Evolutionary conservation across 495 filamentous ascomycete genomes (phyloP).

Genomic region (Penicillium manginii): DNA sequence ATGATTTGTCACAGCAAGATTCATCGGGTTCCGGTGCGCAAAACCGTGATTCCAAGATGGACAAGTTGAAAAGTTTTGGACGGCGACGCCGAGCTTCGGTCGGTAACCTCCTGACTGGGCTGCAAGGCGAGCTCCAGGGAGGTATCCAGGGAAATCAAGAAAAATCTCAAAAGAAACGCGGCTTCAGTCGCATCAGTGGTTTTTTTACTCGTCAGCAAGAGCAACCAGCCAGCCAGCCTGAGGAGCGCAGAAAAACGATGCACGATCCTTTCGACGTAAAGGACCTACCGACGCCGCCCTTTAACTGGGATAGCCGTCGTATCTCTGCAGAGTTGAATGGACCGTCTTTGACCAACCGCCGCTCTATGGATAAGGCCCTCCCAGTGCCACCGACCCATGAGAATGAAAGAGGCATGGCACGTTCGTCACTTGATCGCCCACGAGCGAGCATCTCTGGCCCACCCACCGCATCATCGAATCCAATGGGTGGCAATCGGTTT

Average conservation of each 20-base stretch:
- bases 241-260: background rate
- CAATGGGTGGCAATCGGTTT: constrained; percentile 19
- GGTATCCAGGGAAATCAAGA: constrained; percentile 24
- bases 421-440: constrained; percentile 7
- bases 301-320: background rate
- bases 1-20: constrained; percentile 21
- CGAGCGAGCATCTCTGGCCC: constrained; percentile 21
- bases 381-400: constrained; percentile 9
- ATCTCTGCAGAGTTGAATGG: background rate
- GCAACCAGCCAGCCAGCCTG: background rate
- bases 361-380: constrained; percentile 9
- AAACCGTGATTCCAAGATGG: constrained; percentile 29
- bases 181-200: constrained; percentile 24
- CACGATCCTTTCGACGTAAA: constrained; percentile 2
- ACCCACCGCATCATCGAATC: constrained; percentile 3
- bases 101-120: constrained; percentile 26
- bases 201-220: constrained; percentile 26
- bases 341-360: background rate
- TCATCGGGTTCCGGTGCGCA: constrained; percentile 11
- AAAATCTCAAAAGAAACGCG: constrained; percentile 21
- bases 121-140: constrained; percentile 22
- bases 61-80: constrained; percentile 37
- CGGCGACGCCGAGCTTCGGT: constrained; percentile 37
- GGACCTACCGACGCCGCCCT: constrained; percentile 4
- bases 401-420: background rate